Evolutionary conservation across 176 grass and related monocot species (phyloP).

Genomic region (Bolboschoenus planiculmis): DNA sequence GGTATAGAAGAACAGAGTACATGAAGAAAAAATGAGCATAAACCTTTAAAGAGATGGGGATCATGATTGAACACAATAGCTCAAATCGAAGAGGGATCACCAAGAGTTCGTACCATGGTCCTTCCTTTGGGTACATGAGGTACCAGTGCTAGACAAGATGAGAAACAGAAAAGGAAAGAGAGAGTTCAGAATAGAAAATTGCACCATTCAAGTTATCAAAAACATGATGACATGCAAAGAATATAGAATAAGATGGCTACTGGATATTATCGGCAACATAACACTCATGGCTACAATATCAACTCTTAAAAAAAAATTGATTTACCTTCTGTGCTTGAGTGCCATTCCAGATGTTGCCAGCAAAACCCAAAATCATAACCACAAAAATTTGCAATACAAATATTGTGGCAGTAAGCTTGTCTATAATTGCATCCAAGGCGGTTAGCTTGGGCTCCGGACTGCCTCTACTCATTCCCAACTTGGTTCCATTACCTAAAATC

Average conservation of each 20-base stretch:
- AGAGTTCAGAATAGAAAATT: constrained; percentile 27
- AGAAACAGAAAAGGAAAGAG: constrained; percentile 7
- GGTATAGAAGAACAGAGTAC: constrained; percentile 6
- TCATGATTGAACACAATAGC: constrained; percentile 96
- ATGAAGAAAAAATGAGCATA: constrained; percentile 16
- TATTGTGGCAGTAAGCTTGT: constrained; percentile 83
- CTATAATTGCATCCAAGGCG: constrained; percentile 76
- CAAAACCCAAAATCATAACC: constrained; percentile 63
- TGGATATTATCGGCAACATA: not conserved
- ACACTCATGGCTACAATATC: not conserved
- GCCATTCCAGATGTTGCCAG: constrained; percentile 73
- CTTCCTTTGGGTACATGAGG: constrained; percentile 58
- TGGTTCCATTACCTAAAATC: constrained; percentile 77
- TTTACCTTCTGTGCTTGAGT: constrained; percentile 60
- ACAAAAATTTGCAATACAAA: constrained; percentile 74
- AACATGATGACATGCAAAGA: not conserved
- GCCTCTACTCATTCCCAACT: constrained; percentile 86
- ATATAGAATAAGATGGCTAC: not conserved
- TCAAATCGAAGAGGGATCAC: constrained; percentile 84
- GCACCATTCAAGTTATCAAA: not conserved
- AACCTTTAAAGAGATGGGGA: constrained; percentile 98
- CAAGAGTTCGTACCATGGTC: constrained; percentile 74
- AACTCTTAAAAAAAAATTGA: not conserved
- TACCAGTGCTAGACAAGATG: constrained; percentile 71
- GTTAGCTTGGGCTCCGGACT: constrained; percentile 72